A percentile compares a stretch with the other conserved stretches of the same genome.
phyloP scores from a whole-genome alignment of 352 stramenopile genomes.

The Phytophthora cajani region DNA sequence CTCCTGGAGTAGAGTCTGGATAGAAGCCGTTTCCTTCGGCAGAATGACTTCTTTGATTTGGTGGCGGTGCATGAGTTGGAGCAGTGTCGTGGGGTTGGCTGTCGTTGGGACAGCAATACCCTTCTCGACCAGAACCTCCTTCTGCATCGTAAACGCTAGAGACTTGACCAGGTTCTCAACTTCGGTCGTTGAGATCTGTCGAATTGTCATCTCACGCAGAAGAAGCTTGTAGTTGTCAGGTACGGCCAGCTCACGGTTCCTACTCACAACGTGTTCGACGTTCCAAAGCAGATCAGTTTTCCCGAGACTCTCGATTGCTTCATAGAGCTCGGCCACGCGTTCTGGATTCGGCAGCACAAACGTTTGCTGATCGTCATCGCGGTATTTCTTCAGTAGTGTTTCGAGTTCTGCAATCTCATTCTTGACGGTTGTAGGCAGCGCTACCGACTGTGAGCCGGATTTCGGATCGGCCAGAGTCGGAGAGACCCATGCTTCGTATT shows the following conservation, averaged over 20 bases:
- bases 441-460: constrained; percentile 21
- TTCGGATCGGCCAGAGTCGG: constrained; percentile 10
- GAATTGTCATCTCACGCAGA: constrained; percentile 59
- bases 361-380: constrained; percentile 15
- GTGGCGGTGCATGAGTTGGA: constrained; percentile 62
- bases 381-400: constrained; percentile 49
- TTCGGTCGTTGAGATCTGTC: constrained; percentile 61
- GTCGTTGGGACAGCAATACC: constrained; percentile 57
- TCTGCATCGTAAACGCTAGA: constrained; percentile 65
- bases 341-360: constrained; percentile 66
- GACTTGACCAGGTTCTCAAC: constrained; percentile 65
- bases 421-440: constrained; percentile 52
- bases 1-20: constrained; percentile 57
- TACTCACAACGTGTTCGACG: constrained; percentile 70
- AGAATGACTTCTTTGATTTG: constrained; percentile 61
- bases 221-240: constrained; percentile 52
- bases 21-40: constrained; percentile 42
- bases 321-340: constrained; percentile 70
- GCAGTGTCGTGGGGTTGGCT: constrained; percentile 54
- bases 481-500: constrained; percentile 21
- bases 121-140: constrained; percentile 52
- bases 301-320: constrained; percentile 64
- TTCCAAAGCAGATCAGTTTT: constrained; percentile 83
- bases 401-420: constrained; percentile 69
- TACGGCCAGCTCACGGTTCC: constrained; percentile 60